Evolutionary conservation across 805 yeast species (phyloP).

Genomic region (Teunomyces panamensis): DNA sequence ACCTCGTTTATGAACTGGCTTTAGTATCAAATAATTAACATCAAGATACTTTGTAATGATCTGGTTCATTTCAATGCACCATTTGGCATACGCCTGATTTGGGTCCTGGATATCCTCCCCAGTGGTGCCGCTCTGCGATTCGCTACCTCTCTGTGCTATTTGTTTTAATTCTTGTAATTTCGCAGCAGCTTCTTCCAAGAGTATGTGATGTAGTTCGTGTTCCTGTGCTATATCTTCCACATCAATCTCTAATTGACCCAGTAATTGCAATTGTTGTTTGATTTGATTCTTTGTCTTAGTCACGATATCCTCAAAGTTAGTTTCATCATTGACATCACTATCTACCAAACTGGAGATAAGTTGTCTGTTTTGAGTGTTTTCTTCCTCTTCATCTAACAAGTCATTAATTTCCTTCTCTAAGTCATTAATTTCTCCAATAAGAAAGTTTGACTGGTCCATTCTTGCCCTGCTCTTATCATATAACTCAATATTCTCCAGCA

Average conservation of each 20-base stretch:
- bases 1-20: background rate
- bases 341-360: conserved; percentile 6
- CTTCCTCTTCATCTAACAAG: conserved; percentile 10
- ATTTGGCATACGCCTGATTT: conserved; percentile 17
- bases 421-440: conserved; percentile 20
- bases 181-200: conserved; percentile 2
- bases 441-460: conserved; percentile 21
- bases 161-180: conserved; percentile 4
- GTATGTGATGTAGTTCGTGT: conserved; percentile 8
- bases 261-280: background rate
- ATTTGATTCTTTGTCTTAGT: background rate
- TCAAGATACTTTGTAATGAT: conserved; percentile 13
- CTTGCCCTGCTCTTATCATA: conserved; percentile 23
- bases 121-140: background rate
- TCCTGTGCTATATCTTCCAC: conserved; percentile 4
- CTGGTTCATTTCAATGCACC: conserved; percentile 23
- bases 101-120: conserved; percentile 3
- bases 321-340: conserved; percentile 2
- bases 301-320: background rate
- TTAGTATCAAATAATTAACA: conserved; percentile 5
- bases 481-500: conserved; percentile 23
- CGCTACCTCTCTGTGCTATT: background rate
- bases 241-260: conserved; percentile 4
- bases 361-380: conserved; percentile 5
- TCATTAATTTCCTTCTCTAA: conserved; percentile 19